phyloP scores from a whole-genome alignment of 257 asterid species.

The Primulina tabacum region DNA sequence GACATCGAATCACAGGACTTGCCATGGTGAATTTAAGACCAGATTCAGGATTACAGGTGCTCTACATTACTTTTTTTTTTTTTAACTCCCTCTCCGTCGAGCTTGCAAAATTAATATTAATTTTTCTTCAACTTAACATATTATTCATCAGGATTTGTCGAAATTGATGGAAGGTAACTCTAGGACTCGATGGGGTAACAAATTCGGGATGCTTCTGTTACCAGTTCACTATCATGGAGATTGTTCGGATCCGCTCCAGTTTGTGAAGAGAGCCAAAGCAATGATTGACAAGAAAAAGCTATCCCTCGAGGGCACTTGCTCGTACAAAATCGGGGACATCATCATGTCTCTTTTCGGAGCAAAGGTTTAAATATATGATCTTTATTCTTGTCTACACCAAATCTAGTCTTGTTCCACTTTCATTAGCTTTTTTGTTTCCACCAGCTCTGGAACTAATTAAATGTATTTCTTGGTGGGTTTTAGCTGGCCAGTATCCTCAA shows the following conservation, averaged over 20 bases:
- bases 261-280: slow-evolving; percentile 63
- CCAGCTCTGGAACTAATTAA: no score
- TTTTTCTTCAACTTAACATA: background rate
- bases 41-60: slow-evolving; percentile 66
- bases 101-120: background rate
- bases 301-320: slow-evolving; percentile 63
- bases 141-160: slow-evolving; percentile 44
- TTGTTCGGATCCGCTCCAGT: slow-evolving; percentile 52
- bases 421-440: background rate
- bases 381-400: no score
- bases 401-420: background rate
- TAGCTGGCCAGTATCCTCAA: slow-evolving; percentile 58
- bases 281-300: slow-evolving; percentile 89
- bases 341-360: slow-evolving; percentile 63
- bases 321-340: slow-evolving; percentile 53
- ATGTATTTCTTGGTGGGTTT: slow-evolving; percentile 7
- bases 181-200: slow-evolving; percentile 61
- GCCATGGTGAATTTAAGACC: slow-evolving; percentile 78
- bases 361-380: slow-evolving; percentile 39
- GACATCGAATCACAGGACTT: slow-evolving; percentile 60
- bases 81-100: background rate
- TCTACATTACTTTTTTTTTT: background rate
- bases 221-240: slow-evolving; percentile 56
- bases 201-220: slow-evolving; percentile 68
- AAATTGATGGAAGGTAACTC: slow-evolving; percentile 38